These are phyloP conservation scores for Didymella keratinophila DNA, from an alignment of 2,329 filamentous ascomycete genomes.

Conservation along the genomic window DNA sequence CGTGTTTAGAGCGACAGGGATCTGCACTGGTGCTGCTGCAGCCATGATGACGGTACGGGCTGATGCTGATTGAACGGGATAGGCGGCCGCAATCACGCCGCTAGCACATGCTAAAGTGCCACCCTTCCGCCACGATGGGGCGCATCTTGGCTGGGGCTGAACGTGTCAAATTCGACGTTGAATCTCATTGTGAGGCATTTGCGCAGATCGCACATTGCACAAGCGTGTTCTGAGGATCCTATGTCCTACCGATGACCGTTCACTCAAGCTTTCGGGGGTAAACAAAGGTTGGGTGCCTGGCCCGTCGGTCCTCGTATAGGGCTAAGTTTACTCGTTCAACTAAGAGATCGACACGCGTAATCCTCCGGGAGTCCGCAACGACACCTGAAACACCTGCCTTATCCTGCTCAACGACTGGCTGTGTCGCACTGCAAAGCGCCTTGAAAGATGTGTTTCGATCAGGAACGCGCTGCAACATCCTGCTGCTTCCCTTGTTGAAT, in stretches of 20 bases:
- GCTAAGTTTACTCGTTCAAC: slow-evolving; percentile 15
- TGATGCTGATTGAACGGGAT: slow-evolving; percentile 13
- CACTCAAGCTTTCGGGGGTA: slow-evolving; percentile 2
- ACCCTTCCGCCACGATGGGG: slow-evolving; percentile 6
- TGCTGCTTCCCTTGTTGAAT: slow-evolving; percentile 2
- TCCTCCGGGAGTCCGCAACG: slow-evolving; percentile 4
- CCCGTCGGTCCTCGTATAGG: slow-evolving; percentile 21
- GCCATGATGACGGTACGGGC: slow-evolving; percentile 13
- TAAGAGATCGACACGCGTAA: slow-evolving; percentile 20
- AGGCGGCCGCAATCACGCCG: slow-evolving; percentile 23
- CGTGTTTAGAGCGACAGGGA: slow-evolving; percentile 18
- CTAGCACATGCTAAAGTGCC: slow-evolving; percentile 5
- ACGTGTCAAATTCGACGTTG: background rate
- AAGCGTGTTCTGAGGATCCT: too few species aligned
- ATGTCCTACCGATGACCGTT: background rate
- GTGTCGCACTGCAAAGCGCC: slow-evolving; percentile 15
- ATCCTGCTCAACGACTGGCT: slow-evolving; percentile 1
- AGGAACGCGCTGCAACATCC: slow-evolving; percentile 1
- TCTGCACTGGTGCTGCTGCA: slow-evolving; percentile 4
- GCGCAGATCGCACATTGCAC: background rate
- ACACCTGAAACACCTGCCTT: slow-evolving; percentile 17
- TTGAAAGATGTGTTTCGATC: background rate
- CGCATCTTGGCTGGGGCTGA: slow-evolving; percentile 10
- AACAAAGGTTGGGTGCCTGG: slow-evolving; percentile 1
- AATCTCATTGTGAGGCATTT: background rate